Base-by-base conservation (phyloP, 768 basidiomycete species). In the Hygrocybe punicea region DNA sequence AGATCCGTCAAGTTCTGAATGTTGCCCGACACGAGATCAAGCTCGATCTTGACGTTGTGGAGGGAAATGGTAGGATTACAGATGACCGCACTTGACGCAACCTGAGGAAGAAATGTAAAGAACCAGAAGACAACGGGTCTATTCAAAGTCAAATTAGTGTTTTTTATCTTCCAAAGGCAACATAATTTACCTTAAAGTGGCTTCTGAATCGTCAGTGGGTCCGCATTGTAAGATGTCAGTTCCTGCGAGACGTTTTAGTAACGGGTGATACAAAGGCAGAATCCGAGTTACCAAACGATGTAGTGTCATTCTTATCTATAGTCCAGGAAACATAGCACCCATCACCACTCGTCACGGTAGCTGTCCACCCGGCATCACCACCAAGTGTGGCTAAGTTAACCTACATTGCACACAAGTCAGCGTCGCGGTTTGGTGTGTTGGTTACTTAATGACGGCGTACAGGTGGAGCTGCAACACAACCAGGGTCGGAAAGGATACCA, bases 81-180 rank as follows among this genome's bases (percentile, higher is more conserved):
- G 51, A 81, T 69, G 7, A 78, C 77, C 5, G 78, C 78, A 23
- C 78, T 76, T 3, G 78, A 72, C 51, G 57, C 60, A 1, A 75
- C 64, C 21, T 62, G 51, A n/a, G 79, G 76, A 13, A 67, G 58
- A 44, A 3, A 53, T 45, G 70, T 71, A 67, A 83, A 82, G 66
- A 82, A 81, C 83, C 82, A 85, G 64, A 84, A 83, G 23, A 81
- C 71, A 16, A 81, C 72, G 0, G 82, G 80, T 14, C 69, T 74
- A 39, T 79, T 81, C 44, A 76, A 68, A 16, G 67, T 61, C 24
- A 19, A 47, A 47, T 5, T n/a, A n/a, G n/a, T n/a, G n/a, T n/a
- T 6, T 47, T 16, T 4, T 19, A 5, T 71, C 67, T 5, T 25
- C 17, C 5, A 25, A 21, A 47, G 13, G 13, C 6, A 21, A 25